Percentiles rank a stretch among this genome's conserved stretches.
Evolutionary conservation across 768 basidiomycete species (phyloP).

Genomic region (Mycena rosella): DNA sequence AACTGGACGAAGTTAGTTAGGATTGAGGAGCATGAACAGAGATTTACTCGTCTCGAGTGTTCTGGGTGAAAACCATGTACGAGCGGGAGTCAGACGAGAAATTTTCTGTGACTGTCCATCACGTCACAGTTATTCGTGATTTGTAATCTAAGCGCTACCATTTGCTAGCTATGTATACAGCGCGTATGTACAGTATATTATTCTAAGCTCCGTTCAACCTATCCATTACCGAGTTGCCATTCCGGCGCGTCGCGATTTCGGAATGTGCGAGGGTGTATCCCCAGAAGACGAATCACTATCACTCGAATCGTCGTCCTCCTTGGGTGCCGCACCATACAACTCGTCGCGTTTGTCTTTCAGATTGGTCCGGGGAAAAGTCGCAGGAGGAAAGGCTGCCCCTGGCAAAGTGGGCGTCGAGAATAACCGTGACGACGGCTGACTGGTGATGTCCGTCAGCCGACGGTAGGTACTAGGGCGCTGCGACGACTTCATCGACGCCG

Average conservation of each 20-base stretch:
- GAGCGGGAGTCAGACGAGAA: slow-evolving; percentile 28
- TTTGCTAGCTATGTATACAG: too few relatives aligned
- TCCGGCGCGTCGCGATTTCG: slow-evolving; percentile 68
- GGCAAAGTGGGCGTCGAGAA: slow-evolving; percentile 48
- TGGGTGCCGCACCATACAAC: slow-evolving; percentile 51
- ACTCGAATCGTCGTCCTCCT: slow-evolving; percentile 51
- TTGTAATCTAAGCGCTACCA: too few relatives aligned
- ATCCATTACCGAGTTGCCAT: background rate
- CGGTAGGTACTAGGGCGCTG: slow-evolving; percentile 51
- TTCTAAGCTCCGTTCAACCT: too few relatives aligned
- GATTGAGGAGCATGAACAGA: slow-evolving; percentile 11
- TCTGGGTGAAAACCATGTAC: slow-evolving; percentile 88
- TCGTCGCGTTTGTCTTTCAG: slow-evolving; percentile 49
- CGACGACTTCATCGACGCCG: slow-evolving; percentile 40
- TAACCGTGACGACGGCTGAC: slow-evolving; percentile 51
- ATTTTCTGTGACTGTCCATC: slow-evolving; percentile 26
- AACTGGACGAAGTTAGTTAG: slow-evolving; percentile 62
- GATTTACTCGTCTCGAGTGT: slow-evolving; percentile 89
- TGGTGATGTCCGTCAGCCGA: slow-evolving; percentile 67
- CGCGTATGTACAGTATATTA: too few relatives aligned
- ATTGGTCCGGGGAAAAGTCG: slow-evolving; percentile 42
- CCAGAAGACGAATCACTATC: slow-evolving; percentile 55
- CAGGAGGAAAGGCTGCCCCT: slow-evolving; percentile 35
- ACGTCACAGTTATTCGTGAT: too few relatives aligned
- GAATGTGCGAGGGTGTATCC: slow-evolving; percentile 68